phyloP scores from a whole-genome alignment of 176 grass and related monocot genomes.

The Cenchrus americanus region DNA sequence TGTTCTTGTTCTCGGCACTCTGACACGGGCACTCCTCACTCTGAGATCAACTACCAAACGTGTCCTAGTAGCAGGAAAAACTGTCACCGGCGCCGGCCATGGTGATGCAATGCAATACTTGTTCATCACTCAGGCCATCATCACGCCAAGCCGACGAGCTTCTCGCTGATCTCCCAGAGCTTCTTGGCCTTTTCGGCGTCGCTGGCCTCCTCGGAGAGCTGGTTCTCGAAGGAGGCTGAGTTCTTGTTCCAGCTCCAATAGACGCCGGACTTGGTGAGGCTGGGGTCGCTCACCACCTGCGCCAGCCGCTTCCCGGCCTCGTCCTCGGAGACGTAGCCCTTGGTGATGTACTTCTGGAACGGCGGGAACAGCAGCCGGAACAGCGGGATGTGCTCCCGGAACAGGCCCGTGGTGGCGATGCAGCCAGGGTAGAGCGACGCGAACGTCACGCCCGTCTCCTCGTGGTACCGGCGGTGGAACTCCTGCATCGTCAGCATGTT shows the following conservation, averaged over 20 bases:
- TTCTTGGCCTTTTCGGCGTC: slow-evolving; percentile 83
- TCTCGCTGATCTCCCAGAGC: slow-evolving; percentile 94
- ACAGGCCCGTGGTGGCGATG: slow-evolving; percentile 95
- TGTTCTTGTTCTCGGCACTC: neutral
- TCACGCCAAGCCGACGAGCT: slow-evolving; percentile 77
- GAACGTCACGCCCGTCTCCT: slow-evolving; percentile 85
- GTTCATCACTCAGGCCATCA: neutral
- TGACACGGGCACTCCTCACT: neutral
- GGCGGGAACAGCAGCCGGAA: slow-evolving; percentile 90
- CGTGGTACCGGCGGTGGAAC: slow-evolving; percentile 90
- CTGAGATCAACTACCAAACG: neutral
- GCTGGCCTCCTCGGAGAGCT: slow-evolving; percentile 92
- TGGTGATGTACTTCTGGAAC: slow-evolving; percentile 98
- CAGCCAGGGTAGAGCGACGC: slow-evolving; percentile 94
- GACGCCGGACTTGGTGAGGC: slow-evolving; percentile 88
- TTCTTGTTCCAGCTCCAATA: slow-evolving; percentile 99
- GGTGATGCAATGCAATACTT: neutral
- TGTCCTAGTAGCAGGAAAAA: slow-evolving; percentile 10
- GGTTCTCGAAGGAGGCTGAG: slow-evolving; percentile 95
- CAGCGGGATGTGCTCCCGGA: slow-evolving; percentile 84
- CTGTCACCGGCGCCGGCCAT: neutral
- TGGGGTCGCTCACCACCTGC: slow-evolving; percentile 91
- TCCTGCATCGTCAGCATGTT: slow-evolving; percentile 99
- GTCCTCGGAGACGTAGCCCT: slow-evolving; percentile 91
- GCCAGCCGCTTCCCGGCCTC: slow-evolving; percentile 94